Evolutionary conservation across 345 rosid genomes (phyloP).

Genomic region (Populus alba): DNA sequence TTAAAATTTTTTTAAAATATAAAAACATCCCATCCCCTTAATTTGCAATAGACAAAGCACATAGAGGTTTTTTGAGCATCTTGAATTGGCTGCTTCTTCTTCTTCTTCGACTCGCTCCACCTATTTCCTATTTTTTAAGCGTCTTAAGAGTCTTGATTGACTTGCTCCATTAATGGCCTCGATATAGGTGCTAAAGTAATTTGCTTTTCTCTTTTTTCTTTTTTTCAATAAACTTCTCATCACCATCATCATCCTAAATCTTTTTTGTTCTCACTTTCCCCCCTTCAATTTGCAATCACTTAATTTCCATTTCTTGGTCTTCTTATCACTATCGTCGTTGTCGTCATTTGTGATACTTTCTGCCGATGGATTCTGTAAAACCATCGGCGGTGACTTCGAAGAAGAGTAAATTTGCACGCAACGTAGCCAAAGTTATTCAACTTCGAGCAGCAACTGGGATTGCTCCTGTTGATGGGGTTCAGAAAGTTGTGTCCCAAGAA

Average conservation of each 20-base stretch:
- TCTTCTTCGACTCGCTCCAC: no score
- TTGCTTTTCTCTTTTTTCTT: constrained; percentile 27
- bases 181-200: constrained; percentile 44
- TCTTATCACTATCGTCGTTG: neutral
- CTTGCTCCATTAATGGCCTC: constrained; percentile 31
- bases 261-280: neutral
- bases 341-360: neutral
- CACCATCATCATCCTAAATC: constrained; percentile 9
- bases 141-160: neutral
- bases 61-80: neutral
- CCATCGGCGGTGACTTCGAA: constrained; percentile 49
- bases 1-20: no score
- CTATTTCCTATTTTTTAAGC: neutral
- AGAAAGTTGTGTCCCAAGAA: constrained; percentile 41
- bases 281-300: neutral
- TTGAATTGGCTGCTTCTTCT: neutral
- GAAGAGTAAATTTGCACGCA: constrained; percentile 62
- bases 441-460: constrained; percentile 52
- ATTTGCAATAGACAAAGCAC: neutral
- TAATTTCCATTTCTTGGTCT: neutral
- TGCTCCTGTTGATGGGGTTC: constrained; percentile 53
- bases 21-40: no score
- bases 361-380: constrained; percentile 73
- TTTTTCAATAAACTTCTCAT: constrained; percentile 22
- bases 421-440: constrained; percentile 70